Evolutionary conservation across 2,329 filamentous ascomycete species (phyloP).

Genomic region (Nigrograna mackinnonii): DNA sequence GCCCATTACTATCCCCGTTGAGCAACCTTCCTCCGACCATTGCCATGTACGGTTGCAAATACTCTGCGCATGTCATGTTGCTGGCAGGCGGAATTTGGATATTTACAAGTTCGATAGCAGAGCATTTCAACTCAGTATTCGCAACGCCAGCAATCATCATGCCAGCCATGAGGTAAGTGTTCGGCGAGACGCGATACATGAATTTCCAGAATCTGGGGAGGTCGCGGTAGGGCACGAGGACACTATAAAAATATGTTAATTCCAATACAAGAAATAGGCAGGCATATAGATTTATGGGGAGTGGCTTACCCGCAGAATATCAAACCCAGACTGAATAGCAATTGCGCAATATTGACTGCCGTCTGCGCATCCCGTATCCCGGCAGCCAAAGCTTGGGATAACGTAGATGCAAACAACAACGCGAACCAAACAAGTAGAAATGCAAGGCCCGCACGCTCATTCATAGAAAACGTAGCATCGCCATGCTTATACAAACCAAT

Average conservation of each 20-base stretch:
- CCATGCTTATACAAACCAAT: conserved; percentile 73
- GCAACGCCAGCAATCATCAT: conserved; percentile 71
- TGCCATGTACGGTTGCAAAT: conserved; percentile 45
- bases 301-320: conserved; percentile 62
- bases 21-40: conserved; percentile 32
- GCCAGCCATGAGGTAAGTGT: conserved; percentile 76
- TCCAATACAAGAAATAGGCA: conserved; percentile 24
- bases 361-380: conserved; percentile 72
- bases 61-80: conserved; percentile 62
- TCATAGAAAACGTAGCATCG: conserved; percentile 56
- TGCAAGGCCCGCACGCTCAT: conserved; percentile 73
- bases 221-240: conserved; percentile 62
- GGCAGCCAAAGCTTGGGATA: conserved; percentile 73
- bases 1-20: background rate
- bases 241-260: conserved; percentile 52
- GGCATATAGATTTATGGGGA: too few species aligned
- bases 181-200: conserved; percentile 77
- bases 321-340: conserved; percentile 69
- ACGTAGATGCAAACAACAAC: conserved; percentile 75
- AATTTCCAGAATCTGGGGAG: conserved; percentile 79
- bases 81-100: conserved; percentile 65
- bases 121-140: conserved; percentile 65
- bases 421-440: conserved; percentile 73
- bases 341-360: conserved; percentile 70
- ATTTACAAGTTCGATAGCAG: conserved; percentile 65